Base-by-base conservation (phyloP, 176 grass and related monocot species). In the Carex scoparia region DNA sequence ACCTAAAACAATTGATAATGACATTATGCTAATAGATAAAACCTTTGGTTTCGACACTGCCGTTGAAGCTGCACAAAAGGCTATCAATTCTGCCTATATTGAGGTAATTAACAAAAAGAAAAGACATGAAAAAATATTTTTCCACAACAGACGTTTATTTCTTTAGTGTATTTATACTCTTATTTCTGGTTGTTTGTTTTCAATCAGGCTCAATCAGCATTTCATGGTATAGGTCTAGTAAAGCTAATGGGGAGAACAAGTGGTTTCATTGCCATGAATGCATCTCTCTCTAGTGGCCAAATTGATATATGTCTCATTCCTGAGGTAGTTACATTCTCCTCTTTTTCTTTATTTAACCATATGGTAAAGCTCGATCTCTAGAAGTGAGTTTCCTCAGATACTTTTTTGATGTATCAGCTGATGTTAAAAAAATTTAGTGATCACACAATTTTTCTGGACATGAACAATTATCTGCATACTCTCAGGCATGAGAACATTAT, bases 1-100 rank as follows among this genome's bases (percentile, higher is more conserved):
- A 28, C 93, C 96, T 55, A 99, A 99, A 89, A 94, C 93, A 58
- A 99, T 99, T 85, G 96, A 99, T 85, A 99, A 99, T 86, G 96
- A 99, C 84, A 95, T 99, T 90, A 57, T 95, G 89, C 84, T 99
- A 61, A 92, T 99, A 91, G 96, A 99, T 84, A 99, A 95, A 83
- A 99, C 93, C 18, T 99, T 99, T 84, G 96, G 96, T 84, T 99
- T 99, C 75, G 96, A 99, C 78, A 99, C 93, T 79, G 96, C 96
- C 54, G 96, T 95, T 67, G 96, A 99, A 92, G 96, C 90, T 84
- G 96, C 96, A 72, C 91, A 99, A 90, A 87, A 89, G 88, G 96
- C 96, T 80, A 95, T 99, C 62, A 99, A 95, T 86, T 99, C 96
- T 84, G 96, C 96, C 61, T 98, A 95, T 63, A 95, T 98, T 88